Percentiles rank a stretch among this genome's conserved stretches.
These are phyloP conservation scores for Drechslerella coelobrocha DNA, from an alignment of 2,329 filamentous ascomycete genomes.

Conservation along the genomic window DNA sequence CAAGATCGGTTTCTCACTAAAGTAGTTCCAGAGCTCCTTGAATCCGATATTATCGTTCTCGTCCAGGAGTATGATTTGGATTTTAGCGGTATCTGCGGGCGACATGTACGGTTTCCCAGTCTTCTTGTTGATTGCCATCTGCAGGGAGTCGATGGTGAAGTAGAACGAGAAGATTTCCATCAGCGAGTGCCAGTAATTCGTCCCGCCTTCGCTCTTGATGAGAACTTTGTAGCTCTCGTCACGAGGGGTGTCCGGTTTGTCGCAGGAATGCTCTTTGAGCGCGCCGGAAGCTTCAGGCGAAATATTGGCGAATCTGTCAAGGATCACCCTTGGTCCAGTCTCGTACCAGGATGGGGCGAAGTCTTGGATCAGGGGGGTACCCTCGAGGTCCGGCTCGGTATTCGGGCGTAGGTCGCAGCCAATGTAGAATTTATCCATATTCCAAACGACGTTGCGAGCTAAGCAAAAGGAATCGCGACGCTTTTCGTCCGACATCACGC, in stretches of 20 bases:
- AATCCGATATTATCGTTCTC: slow-evolving; percentile 57
- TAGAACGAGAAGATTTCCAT: slow-evolving; percentile 58
- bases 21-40: slow-evolving; percentile 58
- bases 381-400: slow-evolving; percentile 19
- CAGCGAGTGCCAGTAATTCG: slow-evolving; percentile 57
- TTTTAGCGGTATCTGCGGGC: slow-evolving; percentile 51
- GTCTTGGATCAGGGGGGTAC: slow-evolving; percentile 27
- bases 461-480: slow-evolving; percentile 55
- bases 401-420: slow-evolving; percentile 51
- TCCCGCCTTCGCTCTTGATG: slow-evolving; percentile 57
- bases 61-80: slow-evolving; percentile 58
- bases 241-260: slow-evolving; percentile 7
- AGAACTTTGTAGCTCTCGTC: slow-evolving; percentile 54
- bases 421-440: slow-evolving; percentile 51
- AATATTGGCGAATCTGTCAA: slow-evolving; percentile 52
- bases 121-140: slow-evolving; percentile 53
- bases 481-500: slow-evolving; percentile 28
- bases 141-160: slow-evolving; percentile 57
- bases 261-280: slow-evolving; percentile 24
- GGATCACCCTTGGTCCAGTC: slow-evolving; percentile 55
- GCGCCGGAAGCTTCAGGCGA: not conserved
- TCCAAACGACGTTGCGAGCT: slow-evolving; percentile 48
- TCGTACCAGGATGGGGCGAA: slow-evolving; percentile 56
- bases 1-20: slow-evolving; percentile 56
- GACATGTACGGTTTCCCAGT: slow-evolving; percentile 52